phyloP scores from a whole-genome alignment of 805 yeast species.

The Ogataea wickerhamii region DNA sequence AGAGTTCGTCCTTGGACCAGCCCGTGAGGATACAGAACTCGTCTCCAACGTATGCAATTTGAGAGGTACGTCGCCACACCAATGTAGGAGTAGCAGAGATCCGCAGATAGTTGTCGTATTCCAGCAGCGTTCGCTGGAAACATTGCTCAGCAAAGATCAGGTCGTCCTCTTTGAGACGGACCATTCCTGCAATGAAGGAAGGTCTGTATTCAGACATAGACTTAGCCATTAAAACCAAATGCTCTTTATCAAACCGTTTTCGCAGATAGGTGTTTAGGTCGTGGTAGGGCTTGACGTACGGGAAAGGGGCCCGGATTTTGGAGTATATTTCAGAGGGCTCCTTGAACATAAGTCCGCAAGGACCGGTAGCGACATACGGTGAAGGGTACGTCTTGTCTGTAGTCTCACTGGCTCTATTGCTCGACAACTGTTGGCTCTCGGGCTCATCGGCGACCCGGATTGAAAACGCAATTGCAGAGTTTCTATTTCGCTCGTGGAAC shows the following conservation, averaged over 20 bases:
- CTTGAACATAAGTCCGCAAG: constrained; percentile 43
- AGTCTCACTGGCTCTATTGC: not conserved
- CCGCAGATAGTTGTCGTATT: constrained; percentile 79
- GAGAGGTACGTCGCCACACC: constrained; percentile 95
- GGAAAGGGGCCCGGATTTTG: constrained; percentile 68
- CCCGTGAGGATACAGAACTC: constrained; percentile 91
- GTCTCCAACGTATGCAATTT: constrained; percentile 91
- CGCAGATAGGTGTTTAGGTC: constrained; percentile 70
- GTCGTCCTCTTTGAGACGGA: constrained; percentile 84
- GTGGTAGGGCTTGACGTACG: constrained; percentile 90
- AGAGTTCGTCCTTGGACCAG: constrained; percentile 70
- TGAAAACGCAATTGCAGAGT: constrained; percentile 44
- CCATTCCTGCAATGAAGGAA: constrained; percentile 87
- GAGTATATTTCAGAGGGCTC: constrained; percentile 82
- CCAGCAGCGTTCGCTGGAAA: constrained; percentile 86
- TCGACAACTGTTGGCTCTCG: constrained; percentile 7
- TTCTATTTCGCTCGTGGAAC: constrained; percentile 30
- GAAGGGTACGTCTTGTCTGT: not conserved
- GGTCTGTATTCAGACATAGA: constrained; percentile 91
- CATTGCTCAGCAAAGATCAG: constrained; percentile 94
- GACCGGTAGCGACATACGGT: constrained; percentile 3
- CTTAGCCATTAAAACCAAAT: constrained; percentile 74
- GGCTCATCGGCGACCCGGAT: constrained; percentile 42
- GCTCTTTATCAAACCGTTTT: constrained; percentile 59
- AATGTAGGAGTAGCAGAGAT: constrained; percentile 91